A percentile compares a stretch with the other conserved stretches of the same genome.
Evolutionary conservation across 805 yeast genomes (phyloP).

Genomic region (Tetrapisispora taiwanensis): DNA sequence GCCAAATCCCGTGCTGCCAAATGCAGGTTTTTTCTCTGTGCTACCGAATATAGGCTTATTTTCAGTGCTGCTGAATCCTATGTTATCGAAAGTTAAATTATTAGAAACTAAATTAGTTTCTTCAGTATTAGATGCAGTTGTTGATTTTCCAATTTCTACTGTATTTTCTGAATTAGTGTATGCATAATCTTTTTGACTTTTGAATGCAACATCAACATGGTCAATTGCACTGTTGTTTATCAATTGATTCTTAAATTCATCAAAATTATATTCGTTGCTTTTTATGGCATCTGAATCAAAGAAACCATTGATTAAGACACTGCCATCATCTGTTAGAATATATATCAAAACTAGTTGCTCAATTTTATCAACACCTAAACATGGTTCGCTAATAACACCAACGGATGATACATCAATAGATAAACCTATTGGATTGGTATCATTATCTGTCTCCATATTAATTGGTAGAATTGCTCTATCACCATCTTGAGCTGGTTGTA

Average conservation of each 20-base stretch:
- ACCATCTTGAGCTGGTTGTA: conserved; percentile 54
- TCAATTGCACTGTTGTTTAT: background rate
- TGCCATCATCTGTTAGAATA: conserved; percentile 54
- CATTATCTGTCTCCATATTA: conserved; percentile 52
- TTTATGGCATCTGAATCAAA: conserved; percentile 47
- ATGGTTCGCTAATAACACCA: conserved; percentile 41
- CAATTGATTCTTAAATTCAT: background rate
- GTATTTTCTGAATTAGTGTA: too few species aligned
- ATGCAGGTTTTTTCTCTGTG: conserved; percentile 4
- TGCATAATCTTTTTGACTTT: too few species aligned
- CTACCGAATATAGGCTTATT: conserved; percentile 6
- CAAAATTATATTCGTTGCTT: conserved; percentile 22
- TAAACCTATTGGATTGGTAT: conserved; percentile 62
- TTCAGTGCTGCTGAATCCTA: conserved; percentile 11
- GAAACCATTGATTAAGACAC: conserved; percentile 52
- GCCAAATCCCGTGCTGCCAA: conserved; percentile 20
- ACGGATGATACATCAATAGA: conserved; percentile 47
- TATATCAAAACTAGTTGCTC: conserved; percentile 58
- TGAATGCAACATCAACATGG: background rate
- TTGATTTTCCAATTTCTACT: too few species aligned
- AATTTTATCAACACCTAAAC: conserved; percentile 46
- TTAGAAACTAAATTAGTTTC: too few species aligned
- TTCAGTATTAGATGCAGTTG: background rate
- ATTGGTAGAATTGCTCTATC: conserved; percentile 68
- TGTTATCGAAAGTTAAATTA: conserved; percentile 14